phyloP scores from a whole-genome alignment of 805 yeast genomes.

The Pichia sporocuriosa region DNA sequence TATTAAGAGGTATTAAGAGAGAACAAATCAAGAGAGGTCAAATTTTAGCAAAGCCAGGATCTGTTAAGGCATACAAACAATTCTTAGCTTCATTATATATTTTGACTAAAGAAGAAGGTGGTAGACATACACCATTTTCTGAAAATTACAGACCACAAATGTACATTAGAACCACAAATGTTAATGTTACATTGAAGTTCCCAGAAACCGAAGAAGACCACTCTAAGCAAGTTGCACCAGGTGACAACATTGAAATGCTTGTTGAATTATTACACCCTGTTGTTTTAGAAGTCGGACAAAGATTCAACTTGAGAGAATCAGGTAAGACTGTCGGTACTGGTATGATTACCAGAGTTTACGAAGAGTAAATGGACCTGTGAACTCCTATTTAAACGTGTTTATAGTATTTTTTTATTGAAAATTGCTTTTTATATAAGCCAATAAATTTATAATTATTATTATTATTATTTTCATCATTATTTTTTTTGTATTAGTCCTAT shows the following conservation, averaged over 20 bases:
- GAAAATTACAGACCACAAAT: slow-evolving; percentile 97
- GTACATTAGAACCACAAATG: slow-evolving; percentile 94
- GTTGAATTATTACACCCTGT: slow-evolving; percentile 86
- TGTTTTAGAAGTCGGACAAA: slow-evolving; percentile 92
- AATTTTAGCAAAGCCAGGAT: slow-evolving; percentile 90
- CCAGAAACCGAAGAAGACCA: slow-evolving; percentile 76
- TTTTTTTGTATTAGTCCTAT: too few species aligned
- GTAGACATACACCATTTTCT: slow-evolving; percentile 96
- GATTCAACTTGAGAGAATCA: slow-evolving; percentile 99
- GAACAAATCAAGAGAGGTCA: slow-evolving; percentile 96
- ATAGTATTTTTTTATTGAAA: slow-evolving; percentile 8
- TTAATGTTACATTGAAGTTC: slow-evolving; percentile 84
- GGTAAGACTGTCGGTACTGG: slow-evolving; percentile 99
- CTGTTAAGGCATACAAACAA: slow-evolving; percentile 89
- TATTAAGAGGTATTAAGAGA: slow-evolving; percentile 97
- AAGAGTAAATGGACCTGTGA: slow-evolving; percentile 14
- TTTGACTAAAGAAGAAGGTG: slow-evolving; percentile 96
- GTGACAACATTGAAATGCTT: slow-evolving; percentile 97
- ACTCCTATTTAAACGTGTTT: slow-evolving; percentile 8
- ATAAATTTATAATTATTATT: slow-evolving; percentile 2
- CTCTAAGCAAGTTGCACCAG: slow-evolving; percentile 90
- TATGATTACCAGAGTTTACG: slow-evolving; percentile 69
- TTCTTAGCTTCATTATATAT: slow-evolving; percentile 90
- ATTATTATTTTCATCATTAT: too few species aligned
- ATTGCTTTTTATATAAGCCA: not conserved